These are phyloP conservation scores for Pisolithus tinctorius DNA, from an alignment of 768 basidiomycete species.

Conservation along the genomic window DNA sequence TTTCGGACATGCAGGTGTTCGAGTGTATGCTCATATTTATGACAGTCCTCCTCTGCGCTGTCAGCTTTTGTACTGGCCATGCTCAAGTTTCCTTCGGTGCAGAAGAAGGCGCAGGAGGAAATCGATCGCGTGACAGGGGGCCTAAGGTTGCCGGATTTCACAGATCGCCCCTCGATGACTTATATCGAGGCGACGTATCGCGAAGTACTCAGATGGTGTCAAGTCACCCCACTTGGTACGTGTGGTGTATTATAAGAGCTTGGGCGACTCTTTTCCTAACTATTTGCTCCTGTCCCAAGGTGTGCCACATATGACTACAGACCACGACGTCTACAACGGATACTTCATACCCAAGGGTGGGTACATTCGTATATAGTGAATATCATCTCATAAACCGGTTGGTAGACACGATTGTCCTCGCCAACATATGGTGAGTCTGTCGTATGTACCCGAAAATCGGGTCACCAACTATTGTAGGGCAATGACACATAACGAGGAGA, in stretches of 20 bases:
- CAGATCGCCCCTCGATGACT: slow-evolving; percentile 15
- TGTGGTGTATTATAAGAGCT: background rate
- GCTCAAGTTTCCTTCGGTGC: slow-evolving; percentile 5
- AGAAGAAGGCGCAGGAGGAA: slow-evolving; percentile 20
- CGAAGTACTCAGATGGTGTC: slow-evolving; percentile 21
- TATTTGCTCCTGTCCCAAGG: slow-evolving; percentile 9
- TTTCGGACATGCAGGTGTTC: background rate
- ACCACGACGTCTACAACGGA: slow-evolving; percentile 26
- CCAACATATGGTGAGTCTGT: slow-evolving; percentile 11
- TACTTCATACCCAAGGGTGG: slow-evolving; percentile 27
- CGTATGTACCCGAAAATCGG: background rate
- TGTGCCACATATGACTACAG: slow-evolving; percentile 20
- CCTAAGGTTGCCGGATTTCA: slow-evolving; percentile 12
- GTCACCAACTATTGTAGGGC: slow-evolving; percentile 10
- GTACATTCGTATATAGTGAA: background rate
- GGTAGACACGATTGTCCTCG: slow-evolving; percentile 8
- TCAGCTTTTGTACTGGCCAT: slow-evolving; percentile 9
- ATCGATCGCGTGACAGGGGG: slow-evolving; percentile 17
- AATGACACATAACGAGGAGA: slow-evolving; percentile 20
- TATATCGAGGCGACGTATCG: slow-evolving; percentile 19
- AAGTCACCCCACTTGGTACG: slow-evolving; percentile 18
- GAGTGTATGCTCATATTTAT: background rate
- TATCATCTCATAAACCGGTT: background rate
- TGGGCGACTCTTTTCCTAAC: background rate
- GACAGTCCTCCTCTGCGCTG: slow-evolving; percentile 4